Evolutionary conservation across 495 filamentous ascomycete species (phyloP), one percentile per base, ranked within the genome.

Genomic region (Daldinia childiae): DNA sequence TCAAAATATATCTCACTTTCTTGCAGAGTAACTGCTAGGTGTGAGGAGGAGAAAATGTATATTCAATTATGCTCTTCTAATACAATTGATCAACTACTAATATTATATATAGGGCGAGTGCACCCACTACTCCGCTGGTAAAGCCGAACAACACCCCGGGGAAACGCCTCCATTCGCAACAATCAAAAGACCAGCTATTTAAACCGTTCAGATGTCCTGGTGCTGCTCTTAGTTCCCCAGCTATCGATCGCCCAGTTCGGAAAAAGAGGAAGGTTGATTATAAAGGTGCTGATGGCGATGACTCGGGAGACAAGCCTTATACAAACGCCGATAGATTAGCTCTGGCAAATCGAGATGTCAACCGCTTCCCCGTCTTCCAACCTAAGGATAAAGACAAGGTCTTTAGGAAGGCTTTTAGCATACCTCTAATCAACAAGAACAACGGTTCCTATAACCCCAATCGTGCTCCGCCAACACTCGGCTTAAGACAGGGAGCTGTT

Each of bases 161-260:
- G 2, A 77, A 81, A 65, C 78, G 79, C 71, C 74, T 78, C 8
- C 21, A 67, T 54, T 78, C 85, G 30, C 82, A 83, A 29, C 80
- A 85, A 64, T 84, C 84, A 0, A 63, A 89, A 58, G 92, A 97
- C 61, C 88, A 89, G 45, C 88, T 99, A 3, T 82, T 87, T 55
- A 93, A 89, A 72, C 95, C 95, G 3, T 99, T 99, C 82, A 95
- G 91, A 87, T 98, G 95, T 69, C 95, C 95, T 14, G 93, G 94
- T 27, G 90, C 91, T 8, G 92, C 93, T 6, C 90, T 86, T 0
- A 83, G 88, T 0, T 88, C 86, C 27, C 87, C 92, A 32, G 81
- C 86, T n/a, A 91, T 91, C 1, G 92, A 92, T 8, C 91, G 96
- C 43, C 96, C 96, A 2, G 82, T 90, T 14, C 86, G 95, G 39